Base-by-base conservation (phyloP, 768 basidiomycete species). In the Pleurotus salmoneostramineus region DNA sequence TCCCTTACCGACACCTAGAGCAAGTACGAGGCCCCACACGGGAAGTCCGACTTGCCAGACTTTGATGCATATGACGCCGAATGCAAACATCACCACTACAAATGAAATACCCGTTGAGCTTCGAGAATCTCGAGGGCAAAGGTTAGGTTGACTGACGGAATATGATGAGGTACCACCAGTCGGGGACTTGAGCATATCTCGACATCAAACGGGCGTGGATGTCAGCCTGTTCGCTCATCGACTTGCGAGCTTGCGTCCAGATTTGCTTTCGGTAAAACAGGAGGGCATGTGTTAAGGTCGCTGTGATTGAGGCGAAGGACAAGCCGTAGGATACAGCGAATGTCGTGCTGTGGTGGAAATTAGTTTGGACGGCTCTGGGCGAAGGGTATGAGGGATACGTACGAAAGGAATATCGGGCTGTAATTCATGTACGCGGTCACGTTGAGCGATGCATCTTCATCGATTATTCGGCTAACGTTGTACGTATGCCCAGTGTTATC, bases 201-300 rank as follows among this genome's bases (percentile, higher is more conserved):
- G 80, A 75, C 93, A 94, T 94, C 34, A 94, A 75, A 7, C 90
- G 81, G 15, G 89, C 89, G 63, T 94, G 92, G 58, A 94, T 83
- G 71, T 94, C 92, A 1, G 89, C 85, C 64, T 93, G 89, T 62
- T 93, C 92, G 47, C 79, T 71, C 72, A 92, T 80, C 8, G 89
- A 79, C 52, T 85, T 82, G 49, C 85, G 83, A 35, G 85, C 72
- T 68, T 91, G 89, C 0, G 70, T 72, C 84, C 82, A 87, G 54
- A 93, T 89, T 66, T 90, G 88, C 66, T 89, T 88, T 62, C 89
- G 83, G 79, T 85, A 89, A 71, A 81, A 91, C 35, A 93, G 75
- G 67, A 75, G 69, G 1, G 89, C 82, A 64, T 94, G 93, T 32
- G 78, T 82, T 60, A 91, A 66, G 2, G 88, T 88, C 0, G 91